Conservation (phyloP, 2,329 filamentous ascomycete species). For the Verticillium dahliae region DNA sequence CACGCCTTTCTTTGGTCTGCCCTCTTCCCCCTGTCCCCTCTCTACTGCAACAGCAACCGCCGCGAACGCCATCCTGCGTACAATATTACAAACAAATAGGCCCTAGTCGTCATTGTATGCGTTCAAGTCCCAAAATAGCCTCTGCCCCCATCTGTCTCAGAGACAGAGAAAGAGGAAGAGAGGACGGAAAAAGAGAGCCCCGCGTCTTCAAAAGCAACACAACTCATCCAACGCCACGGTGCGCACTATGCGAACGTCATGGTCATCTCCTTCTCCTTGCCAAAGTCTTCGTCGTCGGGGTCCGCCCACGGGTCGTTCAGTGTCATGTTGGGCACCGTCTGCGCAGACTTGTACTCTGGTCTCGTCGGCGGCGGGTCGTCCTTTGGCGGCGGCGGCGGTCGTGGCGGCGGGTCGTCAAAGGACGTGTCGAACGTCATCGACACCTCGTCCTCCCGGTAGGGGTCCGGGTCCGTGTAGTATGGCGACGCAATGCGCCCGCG, state of each 20-base stretch:
- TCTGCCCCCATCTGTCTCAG: neutral
- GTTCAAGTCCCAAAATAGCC: neutral
- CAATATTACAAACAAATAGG: neutral
- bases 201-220: neutral
- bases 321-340: conserved; percentile 43
- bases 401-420: conserved; percentile 35
- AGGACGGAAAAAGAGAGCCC: neutral
- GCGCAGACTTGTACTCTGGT: conserved; percentile 35
- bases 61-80: neutral
- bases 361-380: conserved; percentile 21
- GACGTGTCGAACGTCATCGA: conserved; percentile 69
- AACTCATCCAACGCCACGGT: neutral
- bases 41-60: neutral
- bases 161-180: neutral
- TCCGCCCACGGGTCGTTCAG: conserved; percentile 64
- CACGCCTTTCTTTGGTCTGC: neutral
- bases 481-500: conserved; percentile 13
- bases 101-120: neutral
- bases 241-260: conserved; percentile 67
- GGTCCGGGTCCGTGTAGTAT: conserved; percentile 20
- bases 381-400: conserved; percentile 21
- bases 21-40: neutral
- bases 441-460: conserved; percentile 39
- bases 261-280: conserved; percentile 66
- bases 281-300: conserved; percentile 61